phyloP scores from a whole-genome alignment of 176 grass and related monocot genomes.

The Zoysia pacifica region DNA sequence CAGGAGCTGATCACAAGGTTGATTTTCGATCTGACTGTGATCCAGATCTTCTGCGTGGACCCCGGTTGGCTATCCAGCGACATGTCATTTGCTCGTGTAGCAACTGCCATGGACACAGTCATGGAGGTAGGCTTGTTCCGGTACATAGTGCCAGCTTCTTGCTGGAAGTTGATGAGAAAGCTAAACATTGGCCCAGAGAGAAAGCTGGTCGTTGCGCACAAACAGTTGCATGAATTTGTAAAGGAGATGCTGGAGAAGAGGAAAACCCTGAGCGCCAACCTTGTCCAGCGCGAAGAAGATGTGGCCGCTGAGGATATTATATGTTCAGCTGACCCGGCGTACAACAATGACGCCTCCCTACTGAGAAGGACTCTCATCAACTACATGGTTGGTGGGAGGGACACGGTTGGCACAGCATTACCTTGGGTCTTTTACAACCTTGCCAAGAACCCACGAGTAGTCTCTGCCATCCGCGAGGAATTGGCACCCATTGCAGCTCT shows the following conservation, averaged over 20 bases:
- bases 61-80: too few relatives aligned
- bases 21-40: slow-evolving; percentile 20
- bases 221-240: slow-evolving; percentile 18
- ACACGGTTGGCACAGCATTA: slow-evolving; percentile 30
- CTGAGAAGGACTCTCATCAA: slow-evolving; percentile 14
- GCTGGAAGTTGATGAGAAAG: slow-evolving; percentile 44
- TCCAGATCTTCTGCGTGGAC: too few relatives aligned
- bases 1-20: slow-evolving; percentile 35
- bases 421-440: slow-evolving; percentile 48
- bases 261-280: neutral
- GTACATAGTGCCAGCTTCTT: neutral
- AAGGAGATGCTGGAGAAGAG: neutral
- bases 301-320: neutral
- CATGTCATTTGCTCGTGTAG: neutral
- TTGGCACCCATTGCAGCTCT: neutral
- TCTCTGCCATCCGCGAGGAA: slow-evolving; percentile 22
- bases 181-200: slow-evolving; percentile 25
- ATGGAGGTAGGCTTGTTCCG: slow-evolving; percentile 16
- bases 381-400: slow-evolving; percentile 34
- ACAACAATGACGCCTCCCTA: neutral
- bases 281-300: neutral
- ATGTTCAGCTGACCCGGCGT: neutral
- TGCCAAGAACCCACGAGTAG: slow-evolving; percentile 8
- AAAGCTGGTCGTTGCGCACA: neutral
- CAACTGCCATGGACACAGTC: slow-evolving; percentile 17